Base-by-base conservation (phyloP, 345 rosid species). In the Aegle marmelos region DNA sequence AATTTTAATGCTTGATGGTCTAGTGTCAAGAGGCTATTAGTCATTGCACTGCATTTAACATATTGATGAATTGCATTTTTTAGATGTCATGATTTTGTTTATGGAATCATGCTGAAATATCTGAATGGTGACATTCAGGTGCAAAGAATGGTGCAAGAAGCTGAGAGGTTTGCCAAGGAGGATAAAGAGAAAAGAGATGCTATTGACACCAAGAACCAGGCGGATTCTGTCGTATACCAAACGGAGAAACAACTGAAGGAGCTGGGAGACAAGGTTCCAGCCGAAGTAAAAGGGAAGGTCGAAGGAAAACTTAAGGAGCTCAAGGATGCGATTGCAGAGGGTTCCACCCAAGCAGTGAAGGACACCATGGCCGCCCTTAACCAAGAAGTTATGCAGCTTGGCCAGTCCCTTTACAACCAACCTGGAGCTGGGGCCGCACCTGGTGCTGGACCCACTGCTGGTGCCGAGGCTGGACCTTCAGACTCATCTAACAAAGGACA, bases 161-260 rank as follows among this genome's bases (percentile, higher is more conserved):
- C 97, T 4, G 98, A 95, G 87, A 93, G 77, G 76, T 95, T 91
- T 70, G 85, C 98, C 0, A 89, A 90, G 87, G 98, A 95, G 77
- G 99, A 95, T 85, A 95, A 91, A 84, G 96, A 95, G 85, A 95
- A 88, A 90, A 89, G 99, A 83, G 99, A 95, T 7, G 91, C 98
- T 3, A 93, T 95, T 19, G 99, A 95, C 90, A 95, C 99, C 30
- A 95, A 95, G 90, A 93, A 95, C 85, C 99, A 95, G 68, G 98
- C 99, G 1, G 99, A 93, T 76, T 95, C 99, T 0, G 89, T 92
- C 0, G 93, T 93, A 28, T 95, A 95, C 86, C 97, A 93, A 74
- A 95, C 98, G 10, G 98, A 95, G 89, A 95, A 95, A 85, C 99
- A 95, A 82, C 87, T 93, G 59, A 93, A 92, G 84, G 98, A 95